Evolutionary conservation across 2,329 filamentous ascomycete species (phyloP).

Genomic region (Colletotrichum simmondsii): DNA sequence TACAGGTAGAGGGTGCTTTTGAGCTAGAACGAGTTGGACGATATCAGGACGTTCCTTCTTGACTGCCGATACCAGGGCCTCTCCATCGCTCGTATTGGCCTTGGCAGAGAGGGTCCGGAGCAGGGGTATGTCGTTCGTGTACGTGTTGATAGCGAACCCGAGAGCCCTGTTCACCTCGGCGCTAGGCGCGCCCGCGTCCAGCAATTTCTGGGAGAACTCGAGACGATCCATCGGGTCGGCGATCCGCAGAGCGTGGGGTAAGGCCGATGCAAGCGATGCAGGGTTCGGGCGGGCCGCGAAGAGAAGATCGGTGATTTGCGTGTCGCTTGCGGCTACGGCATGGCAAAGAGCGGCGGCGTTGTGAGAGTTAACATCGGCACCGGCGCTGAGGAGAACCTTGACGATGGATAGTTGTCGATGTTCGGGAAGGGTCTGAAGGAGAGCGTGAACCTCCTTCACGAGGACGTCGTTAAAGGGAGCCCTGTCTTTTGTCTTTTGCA

Average conservation of each 20-base stretch:
- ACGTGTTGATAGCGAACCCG: conserved; percentile 59
- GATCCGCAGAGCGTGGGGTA: conserved; percentile 64
- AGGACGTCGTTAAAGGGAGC: conserved; percentile 58
- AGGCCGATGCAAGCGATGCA: conserved; percentile 57
- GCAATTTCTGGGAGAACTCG: conserved; percentile 59
- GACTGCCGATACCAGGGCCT: conserved; percentile 58
- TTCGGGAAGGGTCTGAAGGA: conserved; percentile 50
- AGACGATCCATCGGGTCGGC: conserved; percentile 62
- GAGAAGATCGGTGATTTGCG: conserved; percentile 59
- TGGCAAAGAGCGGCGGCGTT: conserved; percentile 62
- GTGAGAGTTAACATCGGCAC: conserved; percentile 65
- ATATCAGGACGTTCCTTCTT: conserved; percentile 57
- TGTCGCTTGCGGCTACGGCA: conserved; percentile 59
- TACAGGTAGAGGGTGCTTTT: conserved; percentile 48
- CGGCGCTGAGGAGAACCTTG: conserved; percentile 58
- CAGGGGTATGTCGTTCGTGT: conserved; percentile 60
- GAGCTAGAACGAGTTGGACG: conserved; percentile 56
- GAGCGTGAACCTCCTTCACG: conserved; percentile 60
- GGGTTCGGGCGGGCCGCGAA: conserved; percentile 54
- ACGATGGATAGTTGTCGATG: conserved; percentile 56
- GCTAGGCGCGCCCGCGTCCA: conserved; percentile 59
- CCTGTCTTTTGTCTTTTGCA: conserved; percentile 54
- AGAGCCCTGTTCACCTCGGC: conserved; percentile 63
- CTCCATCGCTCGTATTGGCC: conserved; percentile 62
- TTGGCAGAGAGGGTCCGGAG: conserved; percentile 55